Evolutionary conservation across 2,329 filamentous ascomycete genomes (phyloP), one percentile per base, ranked within the genome.

Genomic region (Fusarium euwallaceae): DNA sequence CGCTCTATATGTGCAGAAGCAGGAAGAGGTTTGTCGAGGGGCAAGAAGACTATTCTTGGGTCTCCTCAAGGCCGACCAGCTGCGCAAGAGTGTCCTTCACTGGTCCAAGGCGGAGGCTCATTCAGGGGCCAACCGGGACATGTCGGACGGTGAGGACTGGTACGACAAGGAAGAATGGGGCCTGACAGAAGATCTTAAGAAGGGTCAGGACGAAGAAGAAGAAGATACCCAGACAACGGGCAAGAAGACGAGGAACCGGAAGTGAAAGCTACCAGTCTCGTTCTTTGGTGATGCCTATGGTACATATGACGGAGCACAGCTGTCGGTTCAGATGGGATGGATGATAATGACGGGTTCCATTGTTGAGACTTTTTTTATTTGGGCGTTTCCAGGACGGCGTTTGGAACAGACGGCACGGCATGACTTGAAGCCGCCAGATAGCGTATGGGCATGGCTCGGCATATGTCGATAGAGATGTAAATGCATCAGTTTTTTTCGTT

Each of bases 71-170:
- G 93, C 93, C 2, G 92, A 96, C 76, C 88, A 93, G 53, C 88
- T 93, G 81, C 89, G 94, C 32, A 91, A 90, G 77, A 88, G 91
- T 22, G 93, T 97, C 4, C 88, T 92, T 80, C 89, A 90, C 75
- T 95, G 93, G 92, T 89, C 92, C 75, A 94, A 95, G 80, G 92
- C 94, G 2, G 94, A 96, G 83, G 93, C 89, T 24, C 94, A 96
- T 78, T 87, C 86, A 62, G 90, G 91, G 2, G 80, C 85, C 20
- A 90, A 91, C 80, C 82, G 91, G 60, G 93, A 95, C 81, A 92
- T 97, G 92, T 95, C 93, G 61, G 94, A 97, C 80, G 94, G 94
- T 12, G 94, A 97, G 85, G 94, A 97, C 81, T 97, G 94, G 93
- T 95, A 95, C 80, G 94, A 97, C 82, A 90, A 90, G 79, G 92